Conservation (phyloP, 768 basidiomycete genomes). For the Galerina sulciceps region DNA sequence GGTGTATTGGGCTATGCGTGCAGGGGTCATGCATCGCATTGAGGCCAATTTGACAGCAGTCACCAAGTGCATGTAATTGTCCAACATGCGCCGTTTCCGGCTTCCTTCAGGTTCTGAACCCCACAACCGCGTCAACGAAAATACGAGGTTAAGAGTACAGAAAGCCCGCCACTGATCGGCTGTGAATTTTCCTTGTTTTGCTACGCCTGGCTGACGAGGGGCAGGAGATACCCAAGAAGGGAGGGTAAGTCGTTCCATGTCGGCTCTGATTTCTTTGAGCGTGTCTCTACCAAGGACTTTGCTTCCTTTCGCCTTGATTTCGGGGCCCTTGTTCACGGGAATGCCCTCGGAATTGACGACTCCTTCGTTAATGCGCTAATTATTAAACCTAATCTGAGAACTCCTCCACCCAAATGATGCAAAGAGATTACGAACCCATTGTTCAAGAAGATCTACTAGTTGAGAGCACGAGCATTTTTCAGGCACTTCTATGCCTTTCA, state of each 20-base stretch:
- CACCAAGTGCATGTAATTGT: conserved; percentile 40
- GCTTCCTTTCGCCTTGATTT: background rate
- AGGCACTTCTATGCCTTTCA: background rate
- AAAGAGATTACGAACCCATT: background rate
- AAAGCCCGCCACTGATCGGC: conserved; percentile 39
- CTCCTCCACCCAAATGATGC: background rate
- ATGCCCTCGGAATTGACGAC: background rate
- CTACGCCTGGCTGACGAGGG: conserved; percentile 21
- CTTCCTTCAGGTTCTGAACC: conserved; percentile 14
- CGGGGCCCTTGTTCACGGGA: background rate
- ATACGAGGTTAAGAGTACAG: conserved; percentile 33
- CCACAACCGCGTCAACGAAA: conserved; percentile 40
- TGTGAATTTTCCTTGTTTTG: conserved; percentile 25
- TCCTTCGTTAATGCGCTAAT: background rate
- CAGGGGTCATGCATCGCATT: conserved; percentile 21
- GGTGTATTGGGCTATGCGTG: conserved; percentile 27
- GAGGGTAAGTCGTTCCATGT: conserved; percentile 21
- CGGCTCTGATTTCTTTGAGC: conserved; percentile 22
- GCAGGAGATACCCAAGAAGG: conserved; percentile 25
- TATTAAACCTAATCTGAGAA: background rate
- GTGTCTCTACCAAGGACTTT: conserved; percentile 12
- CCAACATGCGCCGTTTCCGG: conserved; percentile 22
- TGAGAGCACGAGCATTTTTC: background rate
- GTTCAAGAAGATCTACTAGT: background rate
- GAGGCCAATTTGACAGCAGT: conserved; percentile 33